phyloP scores from a whole-genome alignment of 768 basidiomycete species.

The Cyclocybe cylindracea region DNA sequence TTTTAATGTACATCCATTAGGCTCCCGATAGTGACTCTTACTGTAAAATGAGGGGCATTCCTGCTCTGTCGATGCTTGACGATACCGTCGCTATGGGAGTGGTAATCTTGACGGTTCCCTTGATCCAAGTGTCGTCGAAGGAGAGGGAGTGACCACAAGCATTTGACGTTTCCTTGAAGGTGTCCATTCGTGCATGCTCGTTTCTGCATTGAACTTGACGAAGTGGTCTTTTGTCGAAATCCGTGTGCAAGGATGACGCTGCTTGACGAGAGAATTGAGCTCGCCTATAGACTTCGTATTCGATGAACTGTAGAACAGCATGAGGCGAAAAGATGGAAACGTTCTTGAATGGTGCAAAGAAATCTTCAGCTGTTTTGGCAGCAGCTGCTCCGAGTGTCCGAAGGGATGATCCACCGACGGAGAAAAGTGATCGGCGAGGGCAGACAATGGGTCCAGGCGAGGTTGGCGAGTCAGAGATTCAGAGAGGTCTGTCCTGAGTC shows the following conservation, averaged over 20 bases:
- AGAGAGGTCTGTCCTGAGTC: no score
- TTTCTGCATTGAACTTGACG: constrained; percentile 14
- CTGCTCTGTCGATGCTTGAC: constrained; percentile 17
- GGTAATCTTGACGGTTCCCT: constrained; percentile 18
- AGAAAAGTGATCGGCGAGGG: no score
- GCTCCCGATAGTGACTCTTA: no score
- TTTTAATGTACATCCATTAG: no score
- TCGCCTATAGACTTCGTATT: constrained; percentile 22
- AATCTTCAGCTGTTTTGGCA: no score
- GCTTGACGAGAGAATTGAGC: constrained; percentile 21
- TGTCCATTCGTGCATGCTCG: constrained; percentile 15
- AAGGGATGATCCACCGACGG: no score
- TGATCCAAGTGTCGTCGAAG: constrained; percentile 20
- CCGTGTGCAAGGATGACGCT: constrained; percentile 22
- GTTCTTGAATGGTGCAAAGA: constrained; percentile 21
- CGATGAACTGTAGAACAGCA: constrained; percentile 18
- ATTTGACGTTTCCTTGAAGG: constrained; percentile 7
- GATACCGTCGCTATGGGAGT: constrained; percentile 18
- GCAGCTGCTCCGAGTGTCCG: no score
- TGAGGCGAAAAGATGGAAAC: constrained; percentile 16
- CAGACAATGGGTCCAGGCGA: no score
- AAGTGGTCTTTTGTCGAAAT: constrained; percentile 24
- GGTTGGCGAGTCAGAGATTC: no score
- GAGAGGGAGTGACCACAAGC: constrained; percentile 9
- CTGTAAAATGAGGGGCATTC: constrained; percentile 27